Conservation (phyloP, 2,329 filamentous ascomycete species). For the Arthrinium phaeospermum region DNA sequence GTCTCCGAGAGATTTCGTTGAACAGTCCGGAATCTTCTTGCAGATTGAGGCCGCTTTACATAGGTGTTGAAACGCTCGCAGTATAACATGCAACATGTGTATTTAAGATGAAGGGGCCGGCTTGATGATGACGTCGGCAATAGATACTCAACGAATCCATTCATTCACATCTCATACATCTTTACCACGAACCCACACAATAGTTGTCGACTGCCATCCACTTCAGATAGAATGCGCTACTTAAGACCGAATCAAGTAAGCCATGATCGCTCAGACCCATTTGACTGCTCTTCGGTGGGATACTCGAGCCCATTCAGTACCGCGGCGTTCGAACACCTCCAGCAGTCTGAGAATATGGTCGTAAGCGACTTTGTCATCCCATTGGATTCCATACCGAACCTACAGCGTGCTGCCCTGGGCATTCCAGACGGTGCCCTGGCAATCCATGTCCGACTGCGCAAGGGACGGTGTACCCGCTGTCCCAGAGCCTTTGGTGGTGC, state of each 20-base stretch:
- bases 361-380: background rate
- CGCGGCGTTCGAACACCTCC: background rate
- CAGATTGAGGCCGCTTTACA: background rate
- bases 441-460: background rate
- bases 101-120: no score
- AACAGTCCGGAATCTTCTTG: background rate
- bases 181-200: no score
- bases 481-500: background rate
- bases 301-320: background rate
- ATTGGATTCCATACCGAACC: background rate
- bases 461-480: background rate
- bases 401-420: background rate
- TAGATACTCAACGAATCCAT: no score
- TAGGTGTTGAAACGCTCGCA: background rate
- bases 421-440: background rate
- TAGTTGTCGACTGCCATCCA: no score
- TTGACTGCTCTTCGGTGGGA: background rate
- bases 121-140: no score
- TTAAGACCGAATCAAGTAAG: background rate
- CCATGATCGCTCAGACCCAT: background rate
- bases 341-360: background rate
- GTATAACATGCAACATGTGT: background rate
- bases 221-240: background rate
- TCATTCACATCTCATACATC: no score
- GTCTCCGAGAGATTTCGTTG: background rate